Base-by-base conservation (phyloP, 768 basidiomycete species). In the Pholiota microspora region DNA sequence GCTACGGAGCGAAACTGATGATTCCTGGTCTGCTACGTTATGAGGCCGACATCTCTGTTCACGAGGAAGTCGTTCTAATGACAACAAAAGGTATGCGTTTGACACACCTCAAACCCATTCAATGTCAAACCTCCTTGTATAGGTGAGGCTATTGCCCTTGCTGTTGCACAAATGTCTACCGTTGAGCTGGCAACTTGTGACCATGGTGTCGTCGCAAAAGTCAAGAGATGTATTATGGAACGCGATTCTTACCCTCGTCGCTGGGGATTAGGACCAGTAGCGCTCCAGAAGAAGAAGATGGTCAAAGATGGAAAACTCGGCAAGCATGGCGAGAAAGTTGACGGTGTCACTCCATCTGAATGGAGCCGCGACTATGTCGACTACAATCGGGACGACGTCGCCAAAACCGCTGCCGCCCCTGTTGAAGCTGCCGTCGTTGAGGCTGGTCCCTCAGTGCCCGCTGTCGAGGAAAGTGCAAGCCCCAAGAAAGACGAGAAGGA, bases 1-100 rank as follows among this genome's bases (percentile, higher is more conserved):
- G 96, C 76, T 98, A 99, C 71, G 97, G 97, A 59, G 97, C 97
- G 54, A 98, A 98, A 72, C 87, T 99, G 66, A 99, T 99, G 97
- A 94, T 99, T 63, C 97, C 97, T 60, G 97, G 97, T 69, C 80
- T 99, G 40, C 80, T 99, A 52, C 91, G 97, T 64, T 99, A 98
- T 69, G 94, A 98, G 70, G 84, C 86, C 32, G 96, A 97, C 67
- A 98, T 98, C 60, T 84, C 92, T 59, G 73, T 97, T 51, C 84
- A 96, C 68, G 96, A 98, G 71, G 96, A 98, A 71, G 88, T 98
- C 35, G 95, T 98, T 40, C 75, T 98, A 59, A 98, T 98, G 94
- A 98, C 96, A 47, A 98, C 96, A 34, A 98, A 98, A 80, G 96
- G 94, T 84, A 58, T 12, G 60, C 59, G 32, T 31, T 18, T 44